Percentiles rank a stretch among this genome's conserved stretches.
Conservation (phyloP, 352 stramenopile species). For the Phytophthora quininea region DNA sequence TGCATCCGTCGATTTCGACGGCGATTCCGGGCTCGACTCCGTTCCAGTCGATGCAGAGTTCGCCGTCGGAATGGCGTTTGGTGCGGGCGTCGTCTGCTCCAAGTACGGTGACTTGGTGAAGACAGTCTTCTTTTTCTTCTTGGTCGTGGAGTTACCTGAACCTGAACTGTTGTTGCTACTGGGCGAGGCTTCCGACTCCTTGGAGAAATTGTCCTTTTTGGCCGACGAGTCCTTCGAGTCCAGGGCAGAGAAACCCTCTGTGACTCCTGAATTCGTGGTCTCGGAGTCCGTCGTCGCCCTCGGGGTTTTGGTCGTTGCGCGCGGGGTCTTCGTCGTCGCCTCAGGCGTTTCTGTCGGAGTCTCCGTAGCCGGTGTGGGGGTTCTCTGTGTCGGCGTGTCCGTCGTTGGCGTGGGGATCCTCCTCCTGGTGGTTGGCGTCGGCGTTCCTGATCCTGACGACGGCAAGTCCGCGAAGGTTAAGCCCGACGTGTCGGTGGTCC, state of each 20-base stretch:
- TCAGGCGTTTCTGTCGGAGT: slow-evolving; percentile 21
- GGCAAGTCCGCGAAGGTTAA: not conserved
- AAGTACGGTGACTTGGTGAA: slow-evolving; percentile 45
- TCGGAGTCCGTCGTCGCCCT: slow-evolving; percentile 4
- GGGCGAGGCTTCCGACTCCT: slow-evolving; percentile 1
- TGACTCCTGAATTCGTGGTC: not conserved
- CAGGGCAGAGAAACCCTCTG: not conserved
- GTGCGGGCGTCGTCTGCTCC: slow-evolving; percentile 36
- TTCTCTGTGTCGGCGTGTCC: slow-evolving; percentile 3
- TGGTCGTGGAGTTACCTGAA: slow-evolving; percentile 11
- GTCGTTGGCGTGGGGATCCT: slow-evolving; percentile 20
- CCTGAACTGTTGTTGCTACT: slow-evolving; percentile 5
- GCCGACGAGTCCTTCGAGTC: slow-evolving; percentile 1
- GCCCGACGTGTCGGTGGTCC: not conserved
- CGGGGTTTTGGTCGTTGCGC: slow-evolving; percentile 12
- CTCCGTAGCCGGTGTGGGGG: slow-evolving; percentile 17
- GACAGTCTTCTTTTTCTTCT: slow-evolving; percentile 32
- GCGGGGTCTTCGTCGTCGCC: slow-evolving; percentile 17
- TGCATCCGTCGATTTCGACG: slow-evolving; percentile 13
- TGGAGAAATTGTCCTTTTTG: not conserved
- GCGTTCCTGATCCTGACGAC: not conserved
- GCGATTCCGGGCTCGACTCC: not conserved
- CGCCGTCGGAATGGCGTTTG: slow-evolving; percentile 32
- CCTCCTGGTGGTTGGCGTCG: slow-evolving; percentile 1
- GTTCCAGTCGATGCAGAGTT: slow-evolving; percentile 4